These are phyloP conservation scores for Trypanosomatidae sp. DNA, from an alignment of 208 protist species.

Conservation along the genomic window DNA sequence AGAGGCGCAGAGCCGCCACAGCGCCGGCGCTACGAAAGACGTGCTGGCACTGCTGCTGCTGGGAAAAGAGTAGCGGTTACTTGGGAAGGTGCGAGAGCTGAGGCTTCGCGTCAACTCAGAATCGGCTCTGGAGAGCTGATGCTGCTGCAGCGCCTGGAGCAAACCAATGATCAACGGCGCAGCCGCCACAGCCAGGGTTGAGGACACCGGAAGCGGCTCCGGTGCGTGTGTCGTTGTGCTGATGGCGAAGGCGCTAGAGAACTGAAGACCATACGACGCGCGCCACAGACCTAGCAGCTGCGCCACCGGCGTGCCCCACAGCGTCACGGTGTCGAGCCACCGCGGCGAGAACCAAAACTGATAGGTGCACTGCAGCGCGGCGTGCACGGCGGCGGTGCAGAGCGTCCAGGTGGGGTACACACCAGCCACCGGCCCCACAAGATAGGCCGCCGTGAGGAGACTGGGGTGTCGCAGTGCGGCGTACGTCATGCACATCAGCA, in stretches of 20 bases:
- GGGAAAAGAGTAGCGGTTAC: no score
- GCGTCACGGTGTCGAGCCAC: conserved; percentile 13
- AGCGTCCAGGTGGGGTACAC: conserved; percentile 16
- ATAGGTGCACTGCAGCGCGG: conserved; percentile 24
- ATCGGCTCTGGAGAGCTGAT: no score
- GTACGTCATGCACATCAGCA: conserved; percentile 13
- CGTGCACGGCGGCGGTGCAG: conserved; percentile 8
- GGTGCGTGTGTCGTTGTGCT: neutral
- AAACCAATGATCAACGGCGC: conserved; percentile 15
- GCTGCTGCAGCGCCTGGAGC: conserved; percentile 13
- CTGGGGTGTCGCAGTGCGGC: conserved; percentile 15
- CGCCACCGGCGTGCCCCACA: conserved; percentile 11
- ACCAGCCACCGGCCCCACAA: conserved; percentile 10
- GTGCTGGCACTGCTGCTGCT: no score
- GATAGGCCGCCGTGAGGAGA: conserved; percentile 17
- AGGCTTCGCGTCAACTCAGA: no score
- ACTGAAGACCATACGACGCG: neutral
- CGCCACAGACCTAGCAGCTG: conserved; percentile 20
- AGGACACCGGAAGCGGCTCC: neutral
- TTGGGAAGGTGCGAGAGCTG: no score
- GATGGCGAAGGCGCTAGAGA: no score
- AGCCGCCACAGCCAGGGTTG: conserved; percentile 14
- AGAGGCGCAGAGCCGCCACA: conserved; percentile 10
- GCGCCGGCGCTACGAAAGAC: no score
- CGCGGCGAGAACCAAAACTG: conserved; percentile 24